phyloP scores from a whole-genome alignment of 1,284 basidiomycete genomes.

The Apiotrichum domesticum region DNA sequence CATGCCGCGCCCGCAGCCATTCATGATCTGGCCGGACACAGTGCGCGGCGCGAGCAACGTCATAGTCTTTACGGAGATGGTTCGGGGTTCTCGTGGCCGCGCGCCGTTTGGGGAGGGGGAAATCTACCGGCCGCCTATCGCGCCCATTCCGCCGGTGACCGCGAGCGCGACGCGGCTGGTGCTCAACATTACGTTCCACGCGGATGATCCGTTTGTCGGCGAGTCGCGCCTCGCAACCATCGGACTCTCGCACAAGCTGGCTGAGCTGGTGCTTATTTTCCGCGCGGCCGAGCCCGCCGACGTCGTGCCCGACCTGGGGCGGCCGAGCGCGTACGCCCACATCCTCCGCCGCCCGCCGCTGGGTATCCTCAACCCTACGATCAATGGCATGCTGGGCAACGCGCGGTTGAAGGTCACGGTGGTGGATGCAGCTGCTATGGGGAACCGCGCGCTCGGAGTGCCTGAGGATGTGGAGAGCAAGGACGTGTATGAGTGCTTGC shows the following conservation, averaged over 20 bases:
- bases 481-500: background rate
- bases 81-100: background rate
- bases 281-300: background rate
- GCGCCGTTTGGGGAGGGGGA: background rate
- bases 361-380: background rate
- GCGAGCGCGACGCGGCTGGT: background rate
- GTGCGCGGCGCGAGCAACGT: slow-evolving; percentile 1
- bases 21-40: slow-evolving; percentile 3
- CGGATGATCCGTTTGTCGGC: background rate
- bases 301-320: background rate
- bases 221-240: background rate
- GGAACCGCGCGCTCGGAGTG: background rate
- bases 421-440: background rate
- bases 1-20: background rate
- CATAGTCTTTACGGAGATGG: slow-evolving; percentile 1
- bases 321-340: background rate
- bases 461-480: background rate
- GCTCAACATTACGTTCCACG: background rate
- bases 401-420: background rate
- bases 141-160: background rate
- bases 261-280: slow-evolving; percentile 1
- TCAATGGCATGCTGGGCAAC: background rate
- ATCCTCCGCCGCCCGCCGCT: background rate
- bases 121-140: background rate
- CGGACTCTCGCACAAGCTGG: background rate